Percentiles rank a stretch among this genome's conserved stretches.
Evolutionary conservation across 1,284 basidiomycete genomes (phyloP).

Genomic region (Schizophyllum commune): DNA sequence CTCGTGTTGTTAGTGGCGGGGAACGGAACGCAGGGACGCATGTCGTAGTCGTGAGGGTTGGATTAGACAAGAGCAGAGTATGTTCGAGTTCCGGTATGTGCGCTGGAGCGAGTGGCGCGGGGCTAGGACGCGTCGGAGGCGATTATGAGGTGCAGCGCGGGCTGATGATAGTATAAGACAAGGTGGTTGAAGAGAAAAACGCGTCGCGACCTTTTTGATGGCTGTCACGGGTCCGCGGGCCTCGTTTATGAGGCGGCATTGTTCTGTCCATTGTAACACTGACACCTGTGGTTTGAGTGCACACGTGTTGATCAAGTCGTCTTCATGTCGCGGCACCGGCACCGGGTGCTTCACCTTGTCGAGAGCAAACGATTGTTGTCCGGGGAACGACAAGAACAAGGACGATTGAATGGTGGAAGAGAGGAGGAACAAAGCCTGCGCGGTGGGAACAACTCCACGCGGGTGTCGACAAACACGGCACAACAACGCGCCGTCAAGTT

Average conservation of each 20-base stretch:
- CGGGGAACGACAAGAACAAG: too few relatives aligned
- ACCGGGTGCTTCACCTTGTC: too few relatives aligned
- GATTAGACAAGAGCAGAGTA: background rate
- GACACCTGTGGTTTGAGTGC: background rate
- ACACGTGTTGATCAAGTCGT: background rate
- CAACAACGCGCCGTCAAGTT: too few relatives aligned
- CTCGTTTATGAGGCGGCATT: background rate
- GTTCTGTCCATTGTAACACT: background rate
- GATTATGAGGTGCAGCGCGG: background rate
- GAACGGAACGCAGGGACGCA: background rate
- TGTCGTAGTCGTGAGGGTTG: background rate
- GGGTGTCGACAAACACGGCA: too few relatives aligned
- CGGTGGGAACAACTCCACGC: too few relatives aligned
- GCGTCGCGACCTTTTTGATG: background rate
- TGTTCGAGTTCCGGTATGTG: background rate
- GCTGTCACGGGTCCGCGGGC: background rate
- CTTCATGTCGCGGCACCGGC: too few relatives aligned
- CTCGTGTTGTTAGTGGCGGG: background rate
- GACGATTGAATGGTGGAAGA: too few relatives aligned
- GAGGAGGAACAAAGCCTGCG: too few relatives aligned
- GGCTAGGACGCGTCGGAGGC: background rate
- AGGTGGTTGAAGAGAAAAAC: background rate
- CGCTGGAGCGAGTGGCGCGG: background rate
- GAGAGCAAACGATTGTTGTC: too few relatives aligned
- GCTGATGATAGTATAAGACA: background rate